Base-by-base conservation (phyloP, 352 stramenopile species). In the Phytophthora lateralis region DNA sequence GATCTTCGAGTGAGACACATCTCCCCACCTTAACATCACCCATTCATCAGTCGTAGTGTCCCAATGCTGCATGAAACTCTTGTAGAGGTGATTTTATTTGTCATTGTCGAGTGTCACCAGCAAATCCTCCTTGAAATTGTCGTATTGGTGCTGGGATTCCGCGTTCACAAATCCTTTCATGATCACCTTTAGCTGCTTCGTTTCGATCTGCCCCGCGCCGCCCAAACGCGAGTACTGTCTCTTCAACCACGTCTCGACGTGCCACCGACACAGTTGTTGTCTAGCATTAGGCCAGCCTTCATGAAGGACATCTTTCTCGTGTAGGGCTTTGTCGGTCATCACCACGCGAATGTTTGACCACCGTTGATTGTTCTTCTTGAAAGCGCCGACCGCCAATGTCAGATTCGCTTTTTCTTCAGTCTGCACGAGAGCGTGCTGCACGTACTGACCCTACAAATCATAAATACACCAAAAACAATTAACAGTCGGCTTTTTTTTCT, bases 281-380 rank as follows among this genome's bases (percentile, higher is more conserved):
- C 12, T 50, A 18, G 38, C 60, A 5, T 55, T 38, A 6, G 52
- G 44, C 35, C 48, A 68, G 4, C 3, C 46, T 32, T 57, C 35
- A n/a, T 43, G 1, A 3, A 63, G 32, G 1, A 69, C 46, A 5
- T 54, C 45, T 24, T 61, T 56, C 7, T 68, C 52, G 10, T 61
- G 43, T 6, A 56, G 6, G n/a, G n/a, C n/a, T n/a, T n/a, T n/a
- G n/a, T n/a, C n/a, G n/a, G 50, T 60, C 41, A 66, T 39, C 1
- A 60, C 35, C 10, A 60, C 49, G 2, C 44, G 11, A 5, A 68
- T 45, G 0, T 52, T 49, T 0, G 17, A 5, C 50, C 44, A 63
- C 2, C 39, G 21, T 1, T 29, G 30, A 24, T 52, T 67, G 29
- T 61, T 55, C 37, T 44, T 50, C 43, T 67, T 55, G 38, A 63